Percentiles rank a stretch among this genome's conserved stretches.
These are phyloP conservation scores for Raphanus raphanistrum DNA, from an alignment of 345 rosid genomes.

Conservation along the genomic window DNA sequence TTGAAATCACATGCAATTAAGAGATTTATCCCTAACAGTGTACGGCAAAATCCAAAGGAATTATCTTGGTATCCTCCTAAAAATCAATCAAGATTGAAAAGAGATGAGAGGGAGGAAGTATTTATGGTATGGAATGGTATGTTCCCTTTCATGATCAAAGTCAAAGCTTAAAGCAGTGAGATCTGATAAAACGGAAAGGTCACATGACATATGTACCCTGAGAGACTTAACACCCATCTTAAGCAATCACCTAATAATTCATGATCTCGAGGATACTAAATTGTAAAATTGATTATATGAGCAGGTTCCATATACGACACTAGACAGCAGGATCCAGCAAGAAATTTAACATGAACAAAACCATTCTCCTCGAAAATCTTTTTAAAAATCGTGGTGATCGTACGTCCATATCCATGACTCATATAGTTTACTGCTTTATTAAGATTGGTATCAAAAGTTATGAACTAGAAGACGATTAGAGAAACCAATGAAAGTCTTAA, in stretches of 20 bases:
- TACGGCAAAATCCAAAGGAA: conserved; percentile 42
- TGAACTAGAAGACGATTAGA: conserved; percentile 22
- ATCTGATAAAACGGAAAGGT: conserved; percentile 44
- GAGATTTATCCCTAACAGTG: conserved; percentile 28
- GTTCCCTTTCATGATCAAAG: conserved; percentile 31
- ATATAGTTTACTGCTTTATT: conserved; percentile 12
- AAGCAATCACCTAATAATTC: conserved; percentile 23
- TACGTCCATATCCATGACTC: conserved; percentile 24
- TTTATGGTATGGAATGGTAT: conserved; percentile 22
- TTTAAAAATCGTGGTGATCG: neutral
- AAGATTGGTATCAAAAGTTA: conserved; percentile 1
- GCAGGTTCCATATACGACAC: conserved; percentile 11
- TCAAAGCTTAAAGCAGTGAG: conserved; percentile 37
- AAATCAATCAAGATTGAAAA: conserved; percentile 29
- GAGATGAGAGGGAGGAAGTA: neutral
- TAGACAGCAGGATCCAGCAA: conserved; percentile 36
- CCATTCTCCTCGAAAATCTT: conserved; percentile 25
- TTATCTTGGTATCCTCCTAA: conserved; percentile 33
- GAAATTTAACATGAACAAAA: conserved; percentile 17
- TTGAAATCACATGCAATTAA: conserved; percentile 47
- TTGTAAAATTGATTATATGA: neutral
- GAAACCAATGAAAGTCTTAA: neutral
- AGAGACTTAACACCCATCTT: conserved; percentile 10
- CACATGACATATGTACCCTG: conserved; percentile 44
- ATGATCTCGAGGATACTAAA: conserved; percentile 21